phyloP scores from a whole-genome alignment of 164 flowering plant species.

The Magnolia officinalis region DNA sequence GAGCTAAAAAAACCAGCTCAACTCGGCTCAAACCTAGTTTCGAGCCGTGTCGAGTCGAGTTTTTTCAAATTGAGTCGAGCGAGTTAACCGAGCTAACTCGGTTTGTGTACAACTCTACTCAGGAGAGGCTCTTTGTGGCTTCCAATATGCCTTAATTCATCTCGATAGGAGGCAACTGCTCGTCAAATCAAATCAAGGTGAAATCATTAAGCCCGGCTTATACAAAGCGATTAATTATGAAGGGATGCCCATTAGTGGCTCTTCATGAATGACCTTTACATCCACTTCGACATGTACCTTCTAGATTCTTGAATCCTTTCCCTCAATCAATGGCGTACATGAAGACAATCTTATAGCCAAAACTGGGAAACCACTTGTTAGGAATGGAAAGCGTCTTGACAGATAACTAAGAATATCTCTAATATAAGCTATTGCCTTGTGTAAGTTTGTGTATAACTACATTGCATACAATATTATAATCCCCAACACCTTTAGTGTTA shows the following conservation, averaged over 20 bases:
- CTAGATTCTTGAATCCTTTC: constrained; percentile 49
- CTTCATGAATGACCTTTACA: constrained; percentile 57
- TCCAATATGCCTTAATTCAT: constrained; percentile 49
- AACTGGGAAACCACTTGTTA: constrained; percentile 25
- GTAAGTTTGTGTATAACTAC: too few relatives aligned
- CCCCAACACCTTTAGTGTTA: too few relatives aligned
- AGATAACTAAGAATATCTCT: too few relatives aligned
- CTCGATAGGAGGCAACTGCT: constrained; percentile 54
- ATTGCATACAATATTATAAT: too few relatives aligned
- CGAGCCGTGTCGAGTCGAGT: too few relatives aligned
- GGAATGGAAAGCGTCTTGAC: constrained; percentile 29
- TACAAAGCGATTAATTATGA: constrained; percentile 63
- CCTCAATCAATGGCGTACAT: constrained; percentile 39
- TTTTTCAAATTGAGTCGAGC: too few relatives aligned
- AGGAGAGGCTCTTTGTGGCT: constrained; percentile 57
- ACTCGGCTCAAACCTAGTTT: too few relatives aligned
- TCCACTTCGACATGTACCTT: constrained; percentile 54
- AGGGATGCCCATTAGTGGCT: constrained; percentile 72
- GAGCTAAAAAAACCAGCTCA: too few relatives aligned
- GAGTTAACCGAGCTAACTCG: too few relatives aligned
- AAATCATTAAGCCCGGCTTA: constrained; percentile 50
- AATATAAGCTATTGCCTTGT: too few relatives aligned
- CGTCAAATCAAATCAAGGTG: constrained; percentile 52
- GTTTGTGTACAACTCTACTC: constrained; percentile 18
- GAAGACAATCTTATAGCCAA: constrained; percentile 38